A percentile compares a stretch with the other conserved stretches of the same genome.
Evolutionary conservation across 148 eudicot species (phyloP).

Genomic region (Nepenthes gracilis): DNA sequence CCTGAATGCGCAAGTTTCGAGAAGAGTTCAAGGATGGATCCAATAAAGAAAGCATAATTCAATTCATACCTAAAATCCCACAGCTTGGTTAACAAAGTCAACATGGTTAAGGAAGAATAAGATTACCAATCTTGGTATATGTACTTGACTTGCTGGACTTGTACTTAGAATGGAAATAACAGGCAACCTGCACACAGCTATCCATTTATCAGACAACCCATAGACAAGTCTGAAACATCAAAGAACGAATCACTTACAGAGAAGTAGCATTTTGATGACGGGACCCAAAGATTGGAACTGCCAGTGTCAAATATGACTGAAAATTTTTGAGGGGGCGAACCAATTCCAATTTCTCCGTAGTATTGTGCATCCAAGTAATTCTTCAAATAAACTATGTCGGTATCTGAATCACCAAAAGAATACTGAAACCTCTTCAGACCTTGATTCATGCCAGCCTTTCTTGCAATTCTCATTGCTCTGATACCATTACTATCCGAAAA

Average conservation of each 20-base stretch:
- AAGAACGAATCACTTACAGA: conserved; percentile 45
- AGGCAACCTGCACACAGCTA: conserved; percentile 52
- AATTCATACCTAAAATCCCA: too few relatives aligned
- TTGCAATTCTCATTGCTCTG: conserved; percentile 40
- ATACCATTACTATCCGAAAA: conserved; percentile 37
- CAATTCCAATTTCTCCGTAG: conserved; percentile 75
- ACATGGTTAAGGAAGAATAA: neutral
- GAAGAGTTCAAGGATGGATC: too few relatives aligned
- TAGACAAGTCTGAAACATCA: conserved; percentile 6
- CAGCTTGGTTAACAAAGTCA: too few relatives aligned
- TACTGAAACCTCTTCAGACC: conserved; percentile 17
- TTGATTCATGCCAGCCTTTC: conserved; percentile 22
- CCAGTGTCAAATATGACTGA: conserved; percentile 85
- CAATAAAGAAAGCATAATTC: too few relatives aligned
- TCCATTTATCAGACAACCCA: conserved; percentile 3
- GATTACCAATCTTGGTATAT: conserved; percentile 51
- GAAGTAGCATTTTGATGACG: conserved; percentile 75
- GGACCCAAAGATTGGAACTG: conserved; percentile 94
- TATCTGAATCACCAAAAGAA: conserved; percentile 20
- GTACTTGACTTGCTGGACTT: conserved; percentile 52
- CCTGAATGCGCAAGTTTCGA: conserved; percentile 26
- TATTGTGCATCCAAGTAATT: conserved; percentile 89
- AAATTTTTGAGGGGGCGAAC: conserved; percentile 78
- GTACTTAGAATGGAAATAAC: conserved; percentile 70
- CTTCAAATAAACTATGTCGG: conserved; percentile 48